Evolutionary conservation across 2,329 filamentous ascomycete species (phyloP), one percentile per base, ranked within the genome.

Genomic region (Fusarium kyushuense): DNA sequence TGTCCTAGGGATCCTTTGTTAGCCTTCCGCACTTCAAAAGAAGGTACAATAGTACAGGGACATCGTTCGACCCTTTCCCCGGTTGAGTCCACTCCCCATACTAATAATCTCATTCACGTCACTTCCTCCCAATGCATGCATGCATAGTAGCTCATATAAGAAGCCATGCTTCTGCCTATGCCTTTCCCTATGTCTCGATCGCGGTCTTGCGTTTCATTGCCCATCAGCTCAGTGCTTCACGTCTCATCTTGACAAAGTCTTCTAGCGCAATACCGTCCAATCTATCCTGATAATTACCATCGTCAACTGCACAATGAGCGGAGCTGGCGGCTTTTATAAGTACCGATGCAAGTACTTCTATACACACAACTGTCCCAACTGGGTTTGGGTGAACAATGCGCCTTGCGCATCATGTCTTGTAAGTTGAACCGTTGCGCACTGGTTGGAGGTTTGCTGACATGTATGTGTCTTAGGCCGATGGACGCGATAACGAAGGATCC

Each of bases 291-390:
- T 19, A 19, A 21, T 58, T 55, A 54, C 48, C 45, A 57, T 47
- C 42, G 46, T 61, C 66, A 54, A 58, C 52, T 47, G 54, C 66
- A 67, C 58, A 68, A 77, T 77, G 76, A 76, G 75, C 46, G 74
- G 76, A 57, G 72, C 78, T 66, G 81, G 82, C 43, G 81, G 81
- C 36, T 84, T 81, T 63, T 86, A 85, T 73, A 85, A 83, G 77
- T 86, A 84, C 74, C 80, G 82, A 41, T 87, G 84, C 81, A 86
- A 85, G 76, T 84, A 86, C 78, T 86, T 84, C 69, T 81, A 81
- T 58, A 80, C 82, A 30, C 79, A 84, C 71, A 82, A 85, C 65
- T 86, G 84, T 67, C 79, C 77, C 7, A 83, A 86, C 67, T 87
- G 84, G 84, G 84, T 86, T 13, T 86, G 83, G 76, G 80, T 86